phyloP scores from a whole-genome alignment of 192 early-diverging fungal species.

The Coemansia sp. region DNA sequence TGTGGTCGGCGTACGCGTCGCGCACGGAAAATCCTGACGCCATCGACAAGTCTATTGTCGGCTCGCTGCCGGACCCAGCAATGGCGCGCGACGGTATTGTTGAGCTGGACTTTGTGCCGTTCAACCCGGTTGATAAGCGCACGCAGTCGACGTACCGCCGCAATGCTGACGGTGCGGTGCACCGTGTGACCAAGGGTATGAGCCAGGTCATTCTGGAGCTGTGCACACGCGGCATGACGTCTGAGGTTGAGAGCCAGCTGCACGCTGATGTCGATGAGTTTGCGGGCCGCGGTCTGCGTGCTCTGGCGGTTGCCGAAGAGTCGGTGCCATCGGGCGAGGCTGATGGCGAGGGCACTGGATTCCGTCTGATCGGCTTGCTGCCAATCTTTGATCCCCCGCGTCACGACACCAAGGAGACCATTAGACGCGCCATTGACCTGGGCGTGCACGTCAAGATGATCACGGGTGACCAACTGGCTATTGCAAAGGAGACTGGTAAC shows the following conservation, averaged over 20 bases:
- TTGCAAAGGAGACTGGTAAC: conserved; percentile 80
- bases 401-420: conserved; percentile 78
- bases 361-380: conserved; percentile 68
- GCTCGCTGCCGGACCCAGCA: conserved; percentile 60
- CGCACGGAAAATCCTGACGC: conserved; percentile 78
- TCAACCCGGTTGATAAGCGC: conserved; percentile 78
- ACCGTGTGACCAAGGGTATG: conserved; percentile 75
- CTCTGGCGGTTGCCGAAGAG: conserved; percentile 74
- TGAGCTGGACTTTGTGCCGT: conserved; percentile 67
- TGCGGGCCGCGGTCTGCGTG: conserved; percentile 68
- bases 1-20: conserved; percentile 72
- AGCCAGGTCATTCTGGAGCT: conserved; percentile 71
- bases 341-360: conserved; percentile 65
- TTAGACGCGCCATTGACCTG: conserved; percentile 69
- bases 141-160: conserved; percentile 71
- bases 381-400: conserved; percentile 78
- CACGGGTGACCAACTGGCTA: conserved; percentile 87
- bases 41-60: conserved; percentile 74
- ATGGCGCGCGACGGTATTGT: conserved; percentile 66
- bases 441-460: conserved; percentile 93
- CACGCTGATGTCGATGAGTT: conserved; percentile 69
- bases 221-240: conserved; percentile 68
- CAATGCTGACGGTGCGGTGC: conserved; percentile 61
- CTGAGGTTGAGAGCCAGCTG: conserved; percentile 60
- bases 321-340: conserved; percentile 59